phyloP scores from a whole-genome alignment of 2,329 filamentous ascomycete genomes.

The Fusarium sp. region DNA sequence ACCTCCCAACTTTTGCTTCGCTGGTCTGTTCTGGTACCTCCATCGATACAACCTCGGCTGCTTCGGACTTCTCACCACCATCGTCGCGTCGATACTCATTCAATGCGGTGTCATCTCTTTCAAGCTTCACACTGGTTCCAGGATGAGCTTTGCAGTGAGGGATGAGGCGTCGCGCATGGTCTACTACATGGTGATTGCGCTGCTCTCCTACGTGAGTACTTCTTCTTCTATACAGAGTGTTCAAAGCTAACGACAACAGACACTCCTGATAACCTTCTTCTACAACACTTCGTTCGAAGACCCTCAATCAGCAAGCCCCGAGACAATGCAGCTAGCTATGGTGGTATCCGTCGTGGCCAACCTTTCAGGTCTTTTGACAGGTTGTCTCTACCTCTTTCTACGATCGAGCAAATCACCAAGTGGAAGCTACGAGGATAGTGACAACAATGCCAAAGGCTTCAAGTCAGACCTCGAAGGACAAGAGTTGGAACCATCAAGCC shows the following conservation, averaged over 20 bases:
- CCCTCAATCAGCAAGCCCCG: slow-evolving; percentile 49
- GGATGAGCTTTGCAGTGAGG: slow-evolving; percentile 69
- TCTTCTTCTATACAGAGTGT: background rate
- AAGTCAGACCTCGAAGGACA: slow-evolving; percentile 32
- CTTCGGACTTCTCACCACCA: slow-evolving; percentile 64
- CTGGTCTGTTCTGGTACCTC: slow-evolving; percentile 76
- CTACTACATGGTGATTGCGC: slow-evolving; percentile 71
- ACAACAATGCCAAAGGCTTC: slow-evolving; percentile 19
- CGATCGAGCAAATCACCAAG: slow-evolving; percentile 72
- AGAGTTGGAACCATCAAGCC: slow-evolving; percentile 23
- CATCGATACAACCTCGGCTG: slow-evolving; percentile 69
- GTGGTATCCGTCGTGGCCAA: slow-evolving; percentile 75
- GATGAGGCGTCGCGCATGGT: slow-evolving; percentile 76
- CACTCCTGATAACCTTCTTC: slow-evolving; percentile 74
- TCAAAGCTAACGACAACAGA: slow-evolving; percentile 57
- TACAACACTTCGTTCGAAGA: slow-evolving; percentile 64
- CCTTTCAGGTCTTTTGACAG: slow-evolving; percentile 73
- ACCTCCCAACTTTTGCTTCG: slow-evolving; percentile 72
- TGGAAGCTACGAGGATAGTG: slow-evolving; percentile 55
- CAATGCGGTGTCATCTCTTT: slow-evolving; percentile 67
- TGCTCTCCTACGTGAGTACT: slow-evolving; percentile 67
- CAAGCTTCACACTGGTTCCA: slow-evolving; percentile 65
- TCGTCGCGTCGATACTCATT: slow-evolving; percentile 63
- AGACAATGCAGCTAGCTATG: slow-evolving; percentile 66
- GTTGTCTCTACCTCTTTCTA: slow-evolving; percentile 75